These are phyloP conservation scores for Avena atlantica DNA, from an alignment of 176 grass and related monocot species.

Conservation along the genomic window DNA sequence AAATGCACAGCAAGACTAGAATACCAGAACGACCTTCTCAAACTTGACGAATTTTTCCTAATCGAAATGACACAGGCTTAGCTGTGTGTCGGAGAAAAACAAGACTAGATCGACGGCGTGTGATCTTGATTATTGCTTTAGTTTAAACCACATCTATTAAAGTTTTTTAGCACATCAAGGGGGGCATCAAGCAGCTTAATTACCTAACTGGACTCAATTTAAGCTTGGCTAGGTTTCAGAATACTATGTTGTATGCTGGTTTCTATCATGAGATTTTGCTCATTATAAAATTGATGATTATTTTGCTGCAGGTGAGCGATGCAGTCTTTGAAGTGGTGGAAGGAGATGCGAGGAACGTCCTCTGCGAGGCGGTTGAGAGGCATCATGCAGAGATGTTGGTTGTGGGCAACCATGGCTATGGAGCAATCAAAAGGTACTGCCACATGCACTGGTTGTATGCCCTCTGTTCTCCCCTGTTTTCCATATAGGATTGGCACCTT, in stretches of 20 bases:
- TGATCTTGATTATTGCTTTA: not conserved
- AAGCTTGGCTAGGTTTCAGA: not conserved
- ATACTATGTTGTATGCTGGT: not conserved
- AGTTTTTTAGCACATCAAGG: not conserved
- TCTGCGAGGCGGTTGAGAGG: constrained; percentile 85
- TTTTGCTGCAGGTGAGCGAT: constrained; percentile 57
- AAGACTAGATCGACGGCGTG: not conserved
- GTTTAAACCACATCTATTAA: too few relatives aligned
- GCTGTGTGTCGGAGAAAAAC: not conserved
- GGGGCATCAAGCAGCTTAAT: not conserved
- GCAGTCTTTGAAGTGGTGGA: constrained; percentile 63
- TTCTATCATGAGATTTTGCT: not conserved
- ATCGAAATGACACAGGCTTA: not conserved
- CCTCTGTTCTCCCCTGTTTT: constrained; percentile 18
- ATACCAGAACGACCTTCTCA: not conserved
- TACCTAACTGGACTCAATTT: not conserved
- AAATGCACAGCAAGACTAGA: not conserved
- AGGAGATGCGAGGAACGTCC: constrained; percentile 74
- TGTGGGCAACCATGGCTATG: constrained; percentile 91
- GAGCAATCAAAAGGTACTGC: constrained; percentile 80
- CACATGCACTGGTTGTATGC: not conserved
- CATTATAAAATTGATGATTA: not conserved
- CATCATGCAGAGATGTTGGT: constrained; percentile 78
- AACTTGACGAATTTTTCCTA: not conserved
- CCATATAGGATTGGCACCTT: not conserved